Evolutionary conservation across 805 yeast genomes (phyloP).

Genomic region (Candida verbasci): DNA sequence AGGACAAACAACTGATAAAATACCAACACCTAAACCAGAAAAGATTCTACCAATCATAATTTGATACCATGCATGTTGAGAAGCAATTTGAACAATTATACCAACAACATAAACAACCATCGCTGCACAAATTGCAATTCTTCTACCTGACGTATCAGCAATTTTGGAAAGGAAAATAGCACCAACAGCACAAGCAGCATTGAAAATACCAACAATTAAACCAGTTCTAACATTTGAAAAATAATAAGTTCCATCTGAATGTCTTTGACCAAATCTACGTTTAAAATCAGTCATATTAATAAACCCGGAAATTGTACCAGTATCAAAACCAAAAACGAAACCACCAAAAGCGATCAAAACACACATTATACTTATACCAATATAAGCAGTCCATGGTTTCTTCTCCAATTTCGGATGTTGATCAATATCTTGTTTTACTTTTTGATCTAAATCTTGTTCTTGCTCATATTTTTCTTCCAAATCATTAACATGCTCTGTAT

Average conservation of each 20-base stretch:
- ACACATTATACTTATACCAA: slow-evolving; percentile 39
- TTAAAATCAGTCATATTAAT: slow-evolving; percentile 55
- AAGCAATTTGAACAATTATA: slow-evolving; percentile 54
- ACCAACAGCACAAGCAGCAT: slow-evolving; percentile 69
- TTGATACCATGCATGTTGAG: slow-evolving; percentile 56
- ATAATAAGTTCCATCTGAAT: slow-evolving; percentile 33
- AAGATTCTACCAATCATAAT: slow-evolving; percentile 58
- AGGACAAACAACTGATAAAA: slow-evolving; percentile 63
- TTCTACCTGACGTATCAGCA: slow-evolving; percentile 61
- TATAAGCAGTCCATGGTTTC: slow-evolving; percentile 18
- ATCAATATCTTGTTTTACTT: not conserved
- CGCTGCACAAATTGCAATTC: slow-evolving; percentile 47
- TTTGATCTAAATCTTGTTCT: too few species aligned
- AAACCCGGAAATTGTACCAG: slow-evolving; percentile 73
- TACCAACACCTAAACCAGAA: slow-evolving; percentile 71
- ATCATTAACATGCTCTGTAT: not conserved
- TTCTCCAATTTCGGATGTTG: not conserved
- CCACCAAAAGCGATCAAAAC: slow-evolving; percentile 68
- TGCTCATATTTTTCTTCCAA: slow-evolving; percentile 1
- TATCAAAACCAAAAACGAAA: slow-evolving; percentile 72
- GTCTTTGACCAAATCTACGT: slow-evolving; percentile 45
- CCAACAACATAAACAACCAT: slow-evolving; percentile 58
- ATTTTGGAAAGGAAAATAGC: slow-evolving; percentile 53
- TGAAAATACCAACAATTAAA: slow-evolving; percentile 52
- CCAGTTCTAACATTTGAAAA: slow-evolving; percentile 49